Evolutionary conservation across 1,284 basidiomycete species (phyloP).

Genomic region (Psilocybe mexicana): DNA sequence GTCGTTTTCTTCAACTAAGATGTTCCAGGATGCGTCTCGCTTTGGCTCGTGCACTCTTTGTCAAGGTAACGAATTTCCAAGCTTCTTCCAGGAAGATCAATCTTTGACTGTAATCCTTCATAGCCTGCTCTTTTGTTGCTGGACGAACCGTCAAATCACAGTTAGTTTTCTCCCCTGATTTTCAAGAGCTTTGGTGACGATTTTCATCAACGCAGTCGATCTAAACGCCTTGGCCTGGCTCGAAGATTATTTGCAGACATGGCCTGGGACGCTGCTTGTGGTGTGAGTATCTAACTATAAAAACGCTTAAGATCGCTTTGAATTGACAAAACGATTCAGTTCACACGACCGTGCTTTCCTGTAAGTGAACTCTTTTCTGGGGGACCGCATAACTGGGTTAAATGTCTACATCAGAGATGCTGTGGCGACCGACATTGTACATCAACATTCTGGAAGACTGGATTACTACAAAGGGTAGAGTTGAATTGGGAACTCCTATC

Average conservation of each 20-base stretch:
- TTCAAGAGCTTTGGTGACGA: neutral
- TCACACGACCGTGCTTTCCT: constrained; percentile 99
- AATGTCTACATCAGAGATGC: constrained; percentile 61
- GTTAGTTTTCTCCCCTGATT: constrained; percentile 39
- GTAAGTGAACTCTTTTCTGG: constrained; percentile 37
- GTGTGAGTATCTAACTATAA: constrained; percentile 55
- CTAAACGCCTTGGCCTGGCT: constrained; percentile 83
- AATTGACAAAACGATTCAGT: constrained; percentile 35
- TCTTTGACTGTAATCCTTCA: neutral
- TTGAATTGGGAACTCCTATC: neutral
- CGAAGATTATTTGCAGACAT: constrained; percentile 97
- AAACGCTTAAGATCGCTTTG: neutral
- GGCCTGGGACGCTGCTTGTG: constrained; percentile 92
- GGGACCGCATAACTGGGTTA: no score
- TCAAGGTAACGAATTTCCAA: constrained; percentile 61
- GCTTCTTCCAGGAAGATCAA: neutral
- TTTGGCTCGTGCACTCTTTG: constrained; percentile 87
- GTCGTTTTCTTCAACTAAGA: neutral
- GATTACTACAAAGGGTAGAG: constrained; percentile 90
- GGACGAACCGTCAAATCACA: constrained; percentile 99
- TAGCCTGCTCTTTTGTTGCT: constrained; percentile 81
- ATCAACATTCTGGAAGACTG: constrained; percentile 92
- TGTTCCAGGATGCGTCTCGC: constrained; percentile 76
- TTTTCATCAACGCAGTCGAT: constrained; percentile 49
- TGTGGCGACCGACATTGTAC: constrained; percentile 94